A percentile compares a stretch with the other conserved stretches of the same genome.
phyloP scores from a whole-genome alignment of 331 rosid genomes.

The Erythrophleum ivorense region DNA sequence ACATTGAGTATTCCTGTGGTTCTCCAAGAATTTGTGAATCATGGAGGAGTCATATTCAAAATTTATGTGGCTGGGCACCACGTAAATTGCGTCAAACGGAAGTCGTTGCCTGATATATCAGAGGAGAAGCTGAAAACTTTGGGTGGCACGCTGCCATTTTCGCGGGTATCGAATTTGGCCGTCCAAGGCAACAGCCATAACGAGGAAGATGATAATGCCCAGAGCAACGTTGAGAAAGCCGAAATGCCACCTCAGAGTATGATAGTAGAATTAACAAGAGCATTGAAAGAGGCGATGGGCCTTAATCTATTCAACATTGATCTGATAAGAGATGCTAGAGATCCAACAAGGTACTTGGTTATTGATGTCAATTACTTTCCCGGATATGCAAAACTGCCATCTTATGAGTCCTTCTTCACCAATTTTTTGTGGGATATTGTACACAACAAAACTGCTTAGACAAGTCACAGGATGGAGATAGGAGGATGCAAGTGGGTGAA shows the following conservation, averaged over 20 bases:
- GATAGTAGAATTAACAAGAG: constrained; percentile 48
- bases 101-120: constrained; percentile 55
- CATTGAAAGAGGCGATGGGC: constrained; percentile 51
- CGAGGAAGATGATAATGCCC: neutral
- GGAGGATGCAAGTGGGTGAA: no score
- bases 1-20: constrained; percentile 46
- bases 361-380: constrained; percentile 87
- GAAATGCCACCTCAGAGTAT: constrained; percentile 54
- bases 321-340: constrained; percentile 55
- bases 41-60: constrained; percentile 78
- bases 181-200: neutral
- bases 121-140: constrained; percentile 34
- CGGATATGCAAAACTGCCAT: constrained; percentile 57
- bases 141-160: constrained; percentile 46
- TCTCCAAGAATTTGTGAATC: constrained; percentile 75
- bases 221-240: constrained; percentile 24
- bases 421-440: constrained; percentile 48
- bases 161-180: constrained; percentile 52
- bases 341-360: constrained; percentile 48
- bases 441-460: constrained; percentile 2
- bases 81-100: constrained; percentile 61
- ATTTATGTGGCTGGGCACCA: constrained; percentile 66
- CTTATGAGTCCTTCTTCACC: constrained; percentile 48
- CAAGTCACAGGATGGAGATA: neutral
- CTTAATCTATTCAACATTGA: constrained; percentile 72